phyloP scores from a whole-genome alignment of 2,329 filamentous ascomycete genomes.

The Raffaelea arxii region DNA sequence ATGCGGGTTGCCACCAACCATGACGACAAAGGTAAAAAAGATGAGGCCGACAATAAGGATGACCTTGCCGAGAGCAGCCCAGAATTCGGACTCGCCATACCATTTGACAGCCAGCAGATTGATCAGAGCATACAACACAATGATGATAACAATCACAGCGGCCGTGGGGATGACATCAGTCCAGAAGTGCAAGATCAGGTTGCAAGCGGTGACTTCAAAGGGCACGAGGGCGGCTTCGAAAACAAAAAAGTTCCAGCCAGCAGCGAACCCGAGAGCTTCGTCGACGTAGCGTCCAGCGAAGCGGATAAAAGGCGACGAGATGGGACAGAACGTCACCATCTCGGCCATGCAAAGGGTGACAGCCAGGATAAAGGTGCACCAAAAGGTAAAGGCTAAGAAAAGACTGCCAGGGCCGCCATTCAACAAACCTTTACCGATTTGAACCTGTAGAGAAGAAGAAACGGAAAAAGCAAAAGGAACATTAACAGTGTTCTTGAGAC shows the following conservation, averaged over 20 bases:
- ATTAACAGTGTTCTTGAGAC: too few species aligned
- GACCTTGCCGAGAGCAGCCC: slow-evolving; percentile 27
- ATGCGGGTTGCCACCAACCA: slow-evolving; percentile 25
- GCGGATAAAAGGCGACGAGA: slow-evolving; percentile 39
- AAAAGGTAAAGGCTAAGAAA: slow-evolving; percentile 24
- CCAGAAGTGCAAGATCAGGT: slow-evolving; percentile 9
- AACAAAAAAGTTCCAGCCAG: slow-evolving; percentile 39
- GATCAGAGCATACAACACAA: slow-evolving; percentile 18
- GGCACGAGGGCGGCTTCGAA: slow-evolving; percentile 2
- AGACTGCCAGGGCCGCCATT: slow-evolving; percentile 15
- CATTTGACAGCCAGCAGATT: slow-evolving; percentile 6
- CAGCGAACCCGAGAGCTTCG: slow-evolving; percentile 33
- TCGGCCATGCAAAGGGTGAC: slow-evolving; percentile 34
- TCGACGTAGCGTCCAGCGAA: slow-evolving; percentile 37
- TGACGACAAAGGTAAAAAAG: slow-evolving; percentile 36
- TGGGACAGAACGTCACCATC: slow-evolving; percentile 50
- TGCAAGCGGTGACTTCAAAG: slow-evolving; percentile 3
- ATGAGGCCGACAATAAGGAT: slow-evolving; percentile 39
- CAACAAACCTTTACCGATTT: slow-evolving; percentile 6
- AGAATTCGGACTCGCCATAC: slow-evolving; percentile 12
- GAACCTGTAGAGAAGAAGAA: not conserved
- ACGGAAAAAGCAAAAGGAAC: not conserved
- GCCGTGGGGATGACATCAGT: slow-evolving; percentile 7
- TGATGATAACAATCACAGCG: slow-evolving; percentile 1
- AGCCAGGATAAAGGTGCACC: slow-evolving; percentile 23